phyloP scores from a whole-genome alignment of 768 basidiomycete species.

The Boletus huronensis region DNA sequence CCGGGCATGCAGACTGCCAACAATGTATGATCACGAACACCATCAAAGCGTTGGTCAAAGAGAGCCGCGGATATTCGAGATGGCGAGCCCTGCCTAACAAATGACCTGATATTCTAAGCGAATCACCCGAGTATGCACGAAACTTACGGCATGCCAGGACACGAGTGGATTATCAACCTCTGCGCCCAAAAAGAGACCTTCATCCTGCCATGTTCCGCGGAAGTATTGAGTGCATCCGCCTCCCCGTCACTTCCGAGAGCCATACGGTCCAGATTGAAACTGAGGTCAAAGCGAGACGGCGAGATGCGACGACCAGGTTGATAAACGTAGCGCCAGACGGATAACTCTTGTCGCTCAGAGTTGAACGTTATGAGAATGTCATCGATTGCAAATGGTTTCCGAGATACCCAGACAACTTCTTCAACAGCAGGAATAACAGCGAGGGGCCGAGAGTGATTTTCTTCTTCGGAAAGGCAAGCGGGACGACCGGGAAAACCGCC shows the following conservation, averaged over 20 bases:
- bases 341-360: conserved; percentile 47
- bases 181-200: conserved; percentile 75
- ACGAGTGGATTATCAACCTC: conserved; percentile 47
- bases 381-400: conserved; percentile 38
- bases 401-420: conserved; percentile 60
- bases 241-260: conserved; percentile 52
- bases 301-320: conserved; percentile 43
- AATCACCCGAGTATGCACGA: not conserved
- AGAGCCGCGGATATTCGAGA: conserved; percentile 47
- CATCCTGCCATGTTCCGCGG: conserved; percentile 62
- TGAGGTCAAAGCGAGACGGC: conserved; percentile 51
- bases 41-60: conserved; percentile 66
- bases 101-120: conserved; percentile 1
- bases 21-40: conserved; percentile 46
- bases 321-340: conserved; percentile 73
- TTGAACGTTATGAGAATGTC: conserved; percentile 60
- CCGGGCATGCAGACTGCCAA: conserved; percentile 55
- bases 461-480: conserved; percentile 47
- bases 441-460: conserved; percentile 47
- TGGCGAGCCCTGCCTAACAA: conserved; percentile 14
- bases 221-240: conserved; percentile 36
- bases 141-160: conserved; percentile 50
- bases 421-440: conserved; percentile 60
- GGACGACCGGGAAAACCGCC: conserved; percentile 37
- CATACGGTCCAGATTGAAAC: conserved; percentile 65